Base-by-base conservation (phyloP, 169 alveolate species). In the Hepatocystis sp. region DNA sequence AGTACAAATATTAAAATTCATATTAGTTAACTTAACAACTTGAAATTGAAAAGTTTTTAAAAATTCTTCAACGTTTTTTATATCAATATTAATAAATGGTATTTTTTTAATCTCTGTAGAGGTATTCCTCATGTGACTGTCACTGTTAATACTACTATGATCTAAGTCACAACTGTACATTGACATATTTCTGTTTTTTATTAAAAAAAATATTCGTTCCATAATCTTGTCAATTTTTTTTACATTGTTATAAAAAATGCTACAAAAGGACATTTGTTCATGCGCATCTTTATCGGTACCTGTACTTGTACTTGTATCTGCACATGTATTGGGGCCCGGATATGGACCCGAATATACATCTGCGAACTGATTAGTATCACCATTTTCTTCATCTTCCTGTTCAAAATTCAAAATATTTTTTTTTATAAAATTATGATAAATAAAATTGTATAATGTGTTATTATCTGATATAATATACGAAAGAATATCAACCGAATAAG, bases 231-330 rank as follows among this genome's bases (percentile, higher is more conserved):
- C 58, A 11, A 44, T 23, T 5, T 42, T 19, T 52, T 58, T 76
- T 23, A 56, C 2, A 2, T 42, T 56, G 8, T 34, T 64, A 7
- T 40, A 39, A 30, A 76, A 64, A 19, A 56, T 42, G 1, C 36
- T 58, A 3, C 58, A 76, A 58, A 56, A 76, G 17, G 78, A 58
- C 88, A 76, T 58, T 30, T 58, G 10, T 49, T 58, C 88, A 56
- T 76, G 25, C n/a, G 39, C 3, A n/a, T 21, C 46, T 10, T 39
- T 15, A 39, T 58, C 39, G 13, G 4, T 19, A 30, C n/a, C n/a
- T n/a, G n/a, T n/a, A n/a, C n/a, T n/a, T n/a, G n/a, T n/a, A n/a
- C n/a, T n/a, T n/a, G n/a, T n/a, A n/a, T n/a, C n/a, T n/a, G n/a
- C n/a, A n/a, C n/a, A n/a, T n/a, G n/a, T n/a, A n/a, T n/a, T n/a